Conservation (phyloP, 2,329 filamentous ascomycete genomes). For the Rugonectria rugulosa region DNA sequence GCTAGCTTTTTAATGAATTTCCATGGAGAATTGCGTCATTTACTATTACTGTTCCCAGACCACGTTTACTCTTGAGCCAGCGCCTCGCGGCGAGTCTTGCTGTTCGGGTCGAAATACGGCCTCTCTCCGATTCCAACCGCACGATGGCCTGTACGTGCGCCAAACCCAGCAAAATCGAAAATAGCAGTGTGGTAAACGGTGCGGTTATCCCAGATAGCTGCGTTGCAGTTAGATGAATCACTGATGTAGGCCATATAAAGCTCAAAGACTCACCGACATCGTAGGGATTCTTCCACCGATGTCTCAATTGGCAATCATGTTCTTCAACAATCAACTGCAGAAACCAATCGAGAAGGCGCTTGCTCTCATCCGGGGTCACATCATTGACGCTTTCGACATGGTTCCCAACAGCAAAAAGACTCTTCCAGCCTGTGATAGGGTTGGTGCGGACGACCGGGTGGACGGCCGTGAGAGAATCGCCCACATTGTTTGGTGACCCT, state of each 20-base stretch:
- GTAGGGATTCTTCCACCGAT: slow-evolving; percentile 50
- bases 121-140: slow-evolving; percentile 40
- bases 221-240: not conserved
- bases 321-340: slow-evolving; percentile 58
- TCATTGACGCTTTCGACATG: slow-evolving; percentile 60
- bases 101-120: slow-evolving; percentile 60
- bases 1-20: too few relatives aligned
- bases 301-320: slow-evolving; percentile 61
- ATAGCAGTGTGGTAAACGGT: slow-evolving; percentile 62
- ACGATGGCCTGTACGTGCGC: not conserved
- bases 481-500: slow-evolving; percentile 59
- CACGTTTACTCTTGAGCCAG: not conserved
- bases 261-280: slow-evolving; percentile 42
- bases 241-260: not conserved
- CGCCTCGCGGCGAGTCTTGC: slow-evolving; percentile 25
- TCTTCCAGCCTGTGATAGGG: slow-evolving; percentile 64
- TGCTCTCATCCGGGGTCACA: slow-evolving; percentile 54
- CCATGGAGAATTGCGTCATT: too few relatives aligned
- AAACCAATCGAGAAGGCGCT: slow-evolving; percentile 57
- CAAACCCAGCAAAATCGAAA: slow-evolving; percentile 46
- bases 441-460: slow-evolving; percentile 65
- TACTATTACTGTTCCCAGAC: too few relatives aligned
- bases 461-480: slow-evolving; percentile 53
- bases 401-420: slow-evolving; percentile 58
- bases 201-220: slow-evolving; percentile 64